Evolutionary conservation across 257 asterid species (phyloP), one percentile per base, ranked within the genome.

Genomic region (Solanum peruvianum): DNA sequence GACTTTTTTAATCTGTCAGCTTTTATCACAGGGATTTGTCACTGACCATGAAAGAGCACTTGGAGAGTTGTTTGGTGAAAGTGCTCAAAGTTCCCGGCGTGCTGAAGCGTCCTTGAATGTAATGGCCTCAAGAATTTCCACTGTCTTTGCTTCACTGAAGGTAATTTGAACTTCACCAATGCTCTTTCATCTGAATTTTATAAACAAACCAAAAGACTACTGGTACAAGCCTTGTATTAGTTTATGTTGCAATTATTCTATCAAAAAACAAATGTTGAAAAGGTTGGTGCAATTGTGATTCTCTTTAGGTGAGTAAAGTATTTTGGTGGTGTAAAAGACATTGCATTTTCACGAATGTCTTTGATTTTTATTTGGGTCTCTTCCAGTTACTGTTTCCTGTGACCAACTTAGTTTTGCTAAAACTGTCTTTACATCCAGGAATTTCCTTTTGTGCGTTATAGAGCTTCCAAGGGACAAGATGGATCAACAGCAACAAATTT

Each of bases 81-180:
- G 82, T 92, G 96, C 95, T 85, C 93, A 71, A 85, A 96, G 88
- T 85, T 88, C 94, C 82, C 97, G 90, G 86, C 92, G 56, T 88
- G 92, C 90, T 66, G 97, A 96, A 25, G 87, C 87, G 13, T 93
- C 96, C 91, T 91, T 97, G 93, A 93, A 92, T 89, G 90, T 84
- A 86, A 96, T 97, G 97, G 99, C 97, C 88, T 71, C 90, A 62
- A 90, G 99, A 90, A 91, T 97, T 81, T 94, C 98, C 87, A 97
- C 99, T 27, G 98, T 95, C 88, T 97, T 97, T 93, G 99, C 99
- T 88, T 97, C 99, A 41, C 80, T 97, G 86, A 97, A 97, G 99
- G 99, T 97, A 92, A 82, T 72, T 29, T 86, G 41, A 39, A 42
- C 86, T 83, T 29, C 81, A 83, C 85, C 39, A 45, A 27, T 83